A percentile compares a stretch with the other conserved stretches of the same genome.
Conservation (phyloP, 1,284 basidiomycete species). For the Earliella scabrosa region DNA sequence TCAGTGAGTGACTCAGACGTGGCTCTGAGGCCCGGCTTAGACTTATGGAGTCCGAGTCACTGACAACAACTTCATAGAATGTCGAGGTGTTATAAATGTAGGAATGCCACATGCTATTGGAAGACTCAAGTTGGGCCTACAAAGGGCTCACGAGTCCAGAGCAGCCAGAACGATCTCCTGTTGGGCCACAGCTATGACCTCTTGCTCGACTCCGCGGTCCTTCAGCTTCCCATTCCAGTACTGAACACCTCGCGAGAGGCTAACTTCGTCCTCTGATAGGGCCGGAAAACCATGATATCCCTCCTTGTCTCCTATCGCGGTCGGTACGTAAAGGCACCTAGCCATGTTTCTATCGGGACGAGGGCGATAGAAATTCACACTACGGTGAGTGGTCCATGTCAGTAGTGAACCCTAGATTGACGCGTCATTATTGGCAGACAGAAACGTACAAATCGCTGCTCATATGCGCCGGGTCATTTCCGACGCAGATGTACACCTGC, state of each 20-base stretch:
- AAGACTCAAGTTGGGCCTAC: too few species aligned
- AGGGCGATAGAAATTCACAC: constrained; percentile 24
- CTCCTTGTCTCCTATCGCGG: constrained; percentile 14
- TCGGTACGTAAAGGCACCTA: constrained; percentile 24
- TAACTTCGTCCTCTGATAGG: constrained; percentile 24
- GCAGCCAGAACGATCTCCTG: constrained; percentile 15
- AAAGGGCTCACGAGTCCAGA: too few species aligned
- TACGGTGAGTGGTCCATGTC: neutral
- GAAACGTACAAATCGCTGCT: constrained; percentile 29
- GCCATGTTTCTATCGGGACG: constrained; percentile 25
- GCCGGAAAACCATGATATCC: constrained; percentile 22
- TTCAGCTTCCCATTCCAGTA: constrained; percentile 33
- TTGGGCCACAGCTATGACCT: constrained; percentile 21
- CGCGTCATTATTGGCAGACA: too few species aligned
- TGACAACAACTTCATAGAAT: too few species aligned
- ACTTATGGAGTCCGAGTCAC: too few species aligned
- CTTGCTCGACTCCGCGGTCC: constrained; percentile 18
- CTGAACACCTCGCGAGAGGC: constrained; percentile 9
- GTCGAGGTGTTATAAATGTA: too few species aligned
- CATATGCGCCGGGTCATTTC: constrained; percentile 26
- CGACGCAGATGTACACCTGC: constrained; percentile 32
- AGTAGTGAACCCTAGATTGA: neutral
- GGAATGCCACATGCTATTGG: too few species aligned
- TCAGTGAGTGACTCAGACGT: too few species aligned
- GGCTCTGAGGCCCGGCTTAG: too few species aligned